phyloP scores from a whole-genome alignment of 140 eudicot genomes.

The Oenanthe javanica region DNA sequence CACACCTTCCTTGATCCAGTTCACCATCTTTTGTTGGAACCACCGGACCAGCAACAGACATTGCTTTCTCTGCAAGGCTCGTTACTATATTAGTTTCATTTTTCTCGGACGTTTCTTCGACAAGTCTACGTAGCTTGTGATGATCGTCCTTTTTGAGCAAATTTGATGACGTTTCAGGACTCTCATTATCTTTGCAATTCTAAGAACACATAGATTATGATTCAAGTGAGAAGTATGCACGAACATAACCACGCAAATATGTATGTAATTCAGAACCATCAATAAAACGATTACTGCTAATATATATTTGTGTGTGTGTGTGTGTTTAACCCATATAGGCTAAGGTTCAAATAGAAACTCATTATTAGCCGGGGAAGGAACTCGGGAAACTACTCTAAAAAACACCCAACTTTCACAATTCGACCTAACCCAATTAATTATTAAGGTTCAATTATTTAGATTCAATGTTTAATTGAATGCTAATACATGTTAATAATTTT shows the following conservation, averaged over 20 bases:
- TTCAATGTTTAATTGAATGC: too few relatives aligned
- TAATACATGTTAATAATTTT: too few relatives aligned
- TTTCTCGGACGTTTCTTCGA: slow-evolving; percentile 33
- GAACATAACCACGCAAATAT: not conserved
- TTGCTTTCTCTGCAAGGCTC: slow-evolving; percentile 88
- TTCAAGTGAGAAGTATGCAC: slow-evolving; percentile 1
- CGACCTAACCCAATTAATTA: too few relatives aligned
- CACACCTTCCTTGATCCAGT: slow-evolving; percentile 89
- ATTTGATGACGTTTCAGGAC: slow-evolving; percentile 23
- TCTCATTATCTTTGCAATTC: slow-evolving; percentile 31
- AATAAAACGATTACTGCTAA: not conserved
- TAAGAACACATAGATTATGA: slow-evolving; percentile 23
- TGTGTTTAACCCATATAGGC: too few relatives aligned
- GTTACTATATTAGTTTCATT: slow-evolving; percentile 45
- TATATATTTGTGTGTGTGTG: too few relatives aligned
- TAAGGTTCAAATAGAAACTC: too few relatives aligned
- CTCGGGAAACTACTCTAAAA: too few relatives aligned
- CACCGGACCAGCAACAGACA: slow-evolving; percentile 89
- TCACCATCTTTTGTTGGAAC: slow-evolving; percentile 77
- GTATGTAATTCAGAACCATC: not conserved
- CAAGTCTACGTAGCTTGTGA: slow-evolving; percentile 26
- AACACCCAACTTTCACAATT: too few relatives aligned
- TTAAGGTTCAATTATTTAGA: too few relatives aligned
- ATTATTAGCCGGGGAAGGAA: too few relatives aligned
- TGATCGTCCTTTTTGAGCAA: slow-evolving; percentile 20